Evolutionary conservation across 768 basidiomycete species (phyloP).

Genomic region (Asterophora lycoperdoides): DNA sequence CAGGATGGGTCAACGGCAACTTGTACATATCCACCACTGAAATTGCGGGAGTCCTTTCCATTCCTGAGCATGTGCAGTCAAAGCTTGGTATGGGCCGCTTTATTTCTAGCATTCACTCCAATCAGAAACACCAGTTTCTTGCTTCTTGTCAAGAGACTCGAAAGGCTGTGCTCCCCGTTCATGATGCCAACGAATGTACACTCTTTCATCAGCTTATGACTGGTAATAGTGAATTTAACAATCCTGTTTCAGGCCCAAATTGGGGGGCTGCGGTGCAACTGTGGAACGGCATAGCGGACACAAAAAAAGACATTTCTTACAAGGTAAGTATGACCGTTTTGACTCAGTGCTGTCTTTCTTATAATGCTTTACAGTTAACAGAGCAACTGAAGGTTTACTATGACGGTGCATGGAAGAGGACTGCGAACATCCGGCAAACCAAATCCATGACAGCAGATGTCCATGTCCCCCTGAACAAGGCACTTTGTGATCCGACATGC

Average conservation of each 20-base stretch:
- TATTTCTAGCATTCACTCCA: too few relatives aligned
- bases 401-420: slow-evolving; percentile 2
- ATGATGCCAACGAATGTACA: too few relatives aligned
- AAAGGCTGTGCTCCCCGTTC: too few relatives aligned
- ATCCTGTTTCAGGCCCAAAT: background rate
- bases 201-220: slow-evolving; percentile 1
- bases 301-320: background rate
- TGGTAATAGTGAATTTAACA: background rate
- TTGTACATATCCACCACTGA: too few relatives aligned
- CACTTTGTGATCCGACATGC: background rate
- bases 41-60: too few relatives aligned
- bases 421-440: slow-evolving; percentile 1
- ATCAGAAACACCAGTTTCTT: too few relatives aligned
- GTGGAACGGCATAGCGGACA: slow-evolving; percentile 1
- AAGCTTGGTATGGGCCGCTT: too few relatives aligned
- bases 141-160: too few relatives aligned
- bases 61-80: too few relatives aligned
- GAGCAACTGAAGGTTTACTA: slow-evolving; percentile 1
- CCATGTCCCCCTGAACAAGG: background rate
- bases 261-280: background rate
- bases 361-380: background rate
- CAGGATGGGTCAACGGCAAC: too few relatives aligned
- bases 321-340: background rate
- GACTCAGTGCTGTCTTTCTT: background rate
- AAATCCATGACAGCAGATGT: slow-evolving; percentile 3